Base-by-base conservation (phyloP, 1,284 basidiomycete genomes). In the Ceratobasidium sp. region DNA sequence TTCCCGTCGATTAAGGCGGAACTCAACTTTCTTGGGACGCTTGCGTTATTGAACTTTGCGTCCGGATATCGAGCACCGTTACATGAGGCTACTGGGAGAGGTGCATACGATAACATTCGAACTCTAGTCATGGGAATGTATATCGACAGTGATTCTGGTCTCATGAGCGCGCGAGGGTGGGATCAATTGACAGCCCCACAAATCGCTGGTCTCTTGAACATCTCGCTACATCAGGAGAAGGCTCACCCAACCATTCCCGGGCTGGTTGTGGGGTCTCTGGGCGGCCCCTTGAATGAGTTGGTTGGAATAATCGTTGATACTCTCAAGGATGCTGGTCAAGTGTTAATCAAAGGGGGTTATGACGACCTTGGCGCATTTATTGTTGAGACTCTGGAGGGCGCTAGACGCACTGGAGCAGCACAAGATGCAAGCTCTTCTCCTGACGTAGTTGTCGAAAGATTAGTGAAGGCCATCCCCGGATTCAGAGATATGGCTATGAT, bases 21-120 rank as follows among this genome's bases (percentile, higher is more conserved):
- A 79, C 82, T 94, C 74, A 93, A 93, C 80, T 82, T 93, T 50
- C 81, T 93, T 39, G 87, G 88, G 39, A 80, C 91, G 4, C 85
- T 94, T 45, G 88, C 89, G 1, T 83, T 94, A 8, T 84, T 95
- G 39, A 94, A 94, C 79, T 92, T 94, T 78, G 91, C 85, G 8
- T 92, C 91, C 0, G 91, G 91, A 36, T 94, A 92, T 79, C 88
- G 92, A 32, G 82, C 85, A 5, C 86, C 89, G 1, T 84, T 95
- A 45, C 92, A 92, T 78, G 79, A 81, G 32, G 85, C 87, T 70
- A 88, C 89, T 8, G 86, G 88, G 16, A 86, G 91, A 43, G 92
- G 93, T 28, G 91, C 92, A 75, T 93, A 89, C 85, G 91, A 94
- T 79, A 88, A 86, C 72, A 90, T 94, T 76, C 86, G 90, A 60